Percentiles rank a stretch among this genome's conserved stretches.
phyloP scores from a whole-genome alignment of 192 early-diverging fungal species.

The Coemansia sp. region DNA sequence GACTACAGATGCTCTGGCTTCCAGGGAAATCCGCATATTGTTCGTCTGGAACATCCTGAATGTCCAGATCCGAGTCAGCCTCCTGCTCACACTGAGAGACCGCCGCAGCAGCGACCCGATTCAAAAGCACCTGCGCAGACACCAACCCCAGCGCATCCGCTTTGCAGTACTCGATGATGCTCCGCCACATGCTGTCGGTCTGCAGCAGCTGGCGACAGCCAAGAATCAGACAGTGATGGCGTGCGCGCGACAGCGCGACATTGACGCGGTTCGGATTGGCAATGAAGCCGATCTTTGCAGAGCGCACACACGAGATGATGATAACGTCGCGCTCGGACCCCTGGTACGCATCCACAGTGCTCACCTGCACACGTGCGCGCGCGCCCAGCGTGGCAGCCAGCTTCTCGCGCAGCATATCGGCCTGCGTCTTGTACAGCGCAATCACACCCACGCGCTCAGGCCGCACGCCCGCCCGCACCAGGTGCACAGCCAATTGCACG shows the following conservation, averaged over 20 bases:
- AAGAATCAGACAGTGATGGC: constrained; percentile 42
- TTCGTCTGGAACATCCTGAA: too few species aligned
- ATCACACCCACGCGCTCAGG: constrained; percentile 46
- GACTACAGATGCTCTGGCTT: too few species aligned
- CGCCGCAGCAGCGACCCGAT: constrained; percentile 15
- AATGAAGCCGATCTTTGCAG: constrained; percentile 51
- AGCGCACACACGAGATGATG: constrained; percentile 53
- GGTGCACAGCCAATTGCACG: constrained; percentile 21
- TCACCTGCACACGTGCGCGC: constrained; percentile 40
- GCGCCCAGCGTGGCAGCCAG: constrained; percentile 15
- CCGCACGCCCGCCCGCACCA: constrained; percentile 14
- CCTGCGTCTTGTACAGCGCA: constrained; percentile 48
- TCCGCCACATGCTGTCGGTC: constrained; percentile 43
- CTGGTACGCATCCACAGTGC: constrained; percentile 59
- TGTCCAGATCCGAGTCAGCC: not conserved
- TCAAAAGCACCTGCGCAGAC: constrained; percentile 35
- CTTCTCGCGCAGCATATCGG: constrained; percentile 39
- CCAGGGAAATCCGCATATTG: too few species aligned
- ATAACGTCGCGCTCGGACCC: constrained; percentile 57
- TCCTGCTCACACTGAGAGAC: not conserved
- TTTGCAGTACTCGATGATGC: constrained; percentile 39
- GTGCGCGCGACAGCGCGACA: constrained; percentile 55
- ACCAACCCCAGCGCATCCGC: constrained; percentile 15
- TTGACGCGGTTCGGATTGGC: constrained; percentile 54
- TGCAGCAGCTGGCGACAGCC: constrained; percentile 32